A percentile compares a stretch with the other conserved stretches of the same genome.
These are phyloP conservation scores for Penicillium parvum DNA, from an alignment of 495 filamentous ascomycete species.

Conservation along the genomic window DNA sequence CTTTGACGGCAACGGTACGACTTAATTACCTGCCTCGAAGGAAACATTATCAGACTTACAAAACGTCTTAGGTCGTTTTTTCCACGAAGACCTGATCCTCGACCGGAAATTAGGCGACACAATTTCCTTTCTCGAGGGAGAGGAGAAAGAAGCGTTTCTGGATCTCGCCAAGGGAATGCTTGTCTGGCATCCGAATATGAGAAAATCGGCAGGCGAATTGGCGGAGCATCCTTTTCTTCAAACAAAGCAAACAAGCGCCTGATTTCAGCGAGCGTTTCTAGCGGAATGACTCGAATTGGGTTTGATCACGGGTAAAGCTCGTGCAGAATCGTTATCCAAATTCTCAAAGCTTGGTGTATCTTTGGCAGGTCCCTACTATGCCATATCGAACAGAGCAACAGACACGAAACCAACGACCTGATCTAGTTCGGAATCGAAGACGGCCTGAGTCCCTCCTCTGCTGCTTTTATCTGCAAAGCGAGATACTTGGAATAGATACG, in stretches of 20 bases:
- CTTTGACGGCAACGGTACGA: conserved; percentile 31
- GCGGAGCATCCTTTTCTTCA: conserved; percentile 36
- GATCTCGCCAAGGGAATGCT: conserved; percentile 41
- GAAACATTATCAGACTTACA: conserved; percentile 25
- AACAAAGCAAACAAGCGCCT: conserved; percentile 26
- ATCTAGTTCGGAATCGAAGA: too few relatives aligned
- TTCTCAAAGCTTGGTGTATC: too few relatives aligned
- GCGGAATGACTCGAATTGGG: conserved; percentile 18
- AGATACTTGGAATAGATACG: conserved; percentile 56
- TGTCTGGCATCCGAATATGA: conserved; percentile 31
- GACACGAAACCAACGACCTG: too few relatives aligned
- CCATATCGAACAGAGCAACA: too few relatives aligned
- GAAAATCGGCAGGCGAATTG: conserved; percentile 36
- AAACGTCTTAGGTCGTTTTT: conserved; percentile 32
- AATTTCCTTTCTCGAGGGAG: conserved; percentile 28
- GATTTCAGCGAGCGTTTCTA: conserved; percentile 24
- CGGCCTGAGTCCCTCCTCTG: neutral
- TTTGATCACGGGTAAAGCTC: too few relatives aligned
- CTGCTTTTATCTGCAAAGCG: neutral
- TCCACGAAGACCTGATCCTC: conserved; percentile 33
- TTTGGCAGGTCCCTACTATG: too few relatives aligned
- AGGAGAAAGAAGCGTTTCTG: conserved; percentile 41
- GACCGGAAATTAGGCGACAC: conserved; percentile 30
- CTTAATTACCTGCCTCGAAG: conserved; percentile 16
- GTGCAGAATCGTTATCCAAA: too few relatives aligned